Evolutionary conservation across 2,329 filamentous ascomycete species (phyloP).

Genomic region (Arthrobotrys entomopaga): DNA sequence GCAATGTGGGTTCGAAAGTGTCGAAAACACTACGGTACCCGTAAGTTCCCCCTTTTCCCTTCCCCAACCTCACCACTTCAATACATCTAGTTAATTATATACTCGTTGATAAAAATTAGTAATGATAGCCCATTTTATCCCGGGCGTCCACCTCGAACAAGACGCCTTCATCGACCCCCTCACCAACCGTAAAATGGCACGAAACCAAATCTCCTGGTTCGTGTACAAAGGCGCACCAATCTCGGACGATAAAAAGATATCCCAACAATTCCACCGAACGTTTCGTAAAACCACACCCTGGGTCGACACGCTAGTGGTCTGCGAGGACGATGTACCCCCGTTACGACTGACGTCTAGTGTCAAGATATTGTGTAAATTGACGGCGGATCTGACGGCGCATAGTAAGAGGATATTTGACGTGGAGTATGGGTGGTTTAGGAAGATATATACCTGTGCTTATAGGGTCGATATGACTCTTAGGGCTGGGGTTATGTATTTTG

Average conservation of each 20-base stretch:
- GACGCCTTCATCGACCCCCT: slow-evolving; percentile 51
- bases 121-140: slow-evolving; percentile 52
- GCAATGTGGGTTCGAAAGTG: slow-evolving; percentile 55
- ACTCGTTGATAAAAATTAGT: slow-evolving; percentile 22
- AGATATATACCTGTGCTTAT: slow-evolving; percentile 51
- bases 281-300: slow-evolving; percentile 50
- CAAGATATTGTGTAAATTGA: slow-evolving; percentile 46
- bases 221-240: slow-evolving; percentile 48
- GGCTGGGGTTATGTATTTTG: slow-evolving; percentile 44
- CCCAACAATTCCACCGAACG: slow-evolving; percentile 52
- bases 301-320: slow-evolving; percentile 47
- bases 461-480: slow-evolving; percentile 51
- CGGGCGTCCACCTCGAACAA: slow-evolving; percentile 47
- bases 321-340: slow-evolving; percentile 47
- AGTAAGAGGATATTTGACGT: slow-evolving; percentile 52
- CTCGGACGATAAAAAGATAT: slow-evolving; percentile 50
- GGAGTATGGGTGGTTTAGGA: slow-evolving; percentile 42
- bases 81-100: too few species aligned
- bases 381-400: slow-evolving; percentile 38
- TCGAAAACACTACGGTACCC: slow-evolving; percentile 57
- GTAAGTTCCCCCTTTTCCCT: slow-evolving; percentile 23
- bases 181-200: slow-evolving; percentile 50
- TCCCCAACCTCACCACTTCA: too few species aligned
- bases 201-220: slow-evolving; percentile 55
- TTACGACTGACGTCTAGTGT: slow-evolving; percentile 32